Base-by-base conservation (phyloP, 768 basidiomycete species). In the Pilatotrama ljubarskyi region DNA sequence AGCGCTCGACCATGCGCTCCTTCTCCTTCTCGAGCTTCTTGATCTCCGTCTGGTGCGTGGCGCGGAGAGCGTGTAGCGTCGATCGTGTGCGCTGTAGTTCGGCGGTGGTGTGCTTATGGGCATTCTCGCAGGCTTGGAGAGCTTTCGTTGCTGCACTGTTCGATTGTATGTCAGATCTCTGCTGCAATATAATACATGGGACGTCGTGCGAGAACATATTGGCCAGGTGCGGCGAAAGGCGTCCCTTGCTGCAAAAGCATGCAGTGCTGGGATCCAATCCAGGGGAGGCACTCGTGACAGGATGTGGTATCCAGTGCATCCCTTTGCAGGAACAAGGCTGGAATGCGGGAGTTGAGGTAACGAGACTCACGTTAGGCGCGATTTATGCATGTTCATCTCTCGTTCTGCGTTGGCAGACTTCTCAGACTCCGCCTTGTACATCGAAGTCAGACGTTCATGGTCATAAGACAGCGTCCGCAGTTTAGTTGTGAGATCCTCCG, bases 11-110 rank as follows among this genome's bases (percentile, higher is more conserved):
- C 69, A 88, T 84, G 17, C 85, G 80, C 66, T 93, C 91, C 17
- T 86, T 73, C 40, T 94, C 91, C 64, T 87, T 88, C 65, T 95
- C 92, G 67, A 83, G 84, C 77, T 88, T 90, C 80, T 87, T 92
- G 35, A 91, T 70, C 69, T 94, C 93, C 36, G 79, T 78, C 57
- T 83, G 80, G 62, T 91, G 84, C 0, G 86, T 82, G 40, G 84
- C 78, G 24, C 93, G 85, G 13, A 91, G 76, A 10, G 82, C 82
- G 63, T 91, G 90, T 11, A 94, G 68, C 0, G 84, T 72, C 1
- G 84, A 81, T 44, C 87, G 83, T n/a, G 86, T 84, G 24, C 89
- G 86, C 66, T 88, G 87, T 2, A 93, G 80, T 61, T 92, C 90
- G 1, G 77, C 73, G 5, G 78, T 77, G 1, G 89, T 88, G 64